phyloP scores from a whole-genome alignment of 257 asterid species.

The Solanum sejunctum region DNA sequence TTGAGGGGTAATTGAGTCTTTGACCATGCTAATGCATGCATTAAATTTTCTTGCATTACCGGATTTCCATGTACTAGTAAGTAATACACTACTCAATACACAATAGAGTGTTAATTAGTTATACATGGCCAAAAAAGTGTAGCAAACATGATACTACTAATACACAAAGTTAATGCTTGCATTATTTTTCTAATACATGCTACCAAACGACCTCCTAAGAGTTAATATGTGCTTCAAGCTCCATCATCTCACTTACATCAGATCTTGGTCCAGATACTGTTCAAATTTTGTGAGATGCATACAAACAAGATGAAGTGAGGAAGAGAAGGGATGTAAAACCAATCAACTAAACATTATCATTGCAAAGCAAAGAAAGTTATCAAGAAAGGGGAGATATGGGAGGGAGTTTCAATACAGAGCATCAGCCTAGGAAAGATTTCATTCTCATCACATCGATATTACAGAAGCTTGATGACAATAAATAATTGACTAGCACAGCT shows the following conservation, averaged over 20 bases:
- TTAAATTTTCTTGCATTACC: no score
- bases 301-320: neutral
- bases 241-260: neutral
- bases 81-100: no score
- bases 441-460: neutral
- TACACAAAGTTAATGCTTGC: no score
- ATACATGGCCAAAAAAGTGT: no score
- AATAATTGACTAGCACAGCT: neutral
- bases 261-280: neutral
- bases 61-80: no score
- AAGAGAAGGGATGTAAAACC: neutral
- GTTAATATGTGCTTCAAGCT: neutral
- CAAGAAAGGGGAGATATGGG: neutral
- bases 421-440: neutral
- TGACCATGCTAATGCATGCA: no score
- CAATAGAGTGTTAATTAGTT: no score
- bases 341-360: neutral
- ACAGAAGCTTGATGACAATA: neutral
- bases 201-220: neutral
- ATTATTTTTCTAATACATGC: no score
- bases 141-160: no score
- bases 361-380: neutral
- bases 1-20: no score
- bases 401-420: neutral
- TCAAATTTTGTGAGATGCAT: neutral